Evolutionary conservation across 352 stramenopile genomes (phyloP).

Genomic region (Nothophytophthora sp.): DNA sequence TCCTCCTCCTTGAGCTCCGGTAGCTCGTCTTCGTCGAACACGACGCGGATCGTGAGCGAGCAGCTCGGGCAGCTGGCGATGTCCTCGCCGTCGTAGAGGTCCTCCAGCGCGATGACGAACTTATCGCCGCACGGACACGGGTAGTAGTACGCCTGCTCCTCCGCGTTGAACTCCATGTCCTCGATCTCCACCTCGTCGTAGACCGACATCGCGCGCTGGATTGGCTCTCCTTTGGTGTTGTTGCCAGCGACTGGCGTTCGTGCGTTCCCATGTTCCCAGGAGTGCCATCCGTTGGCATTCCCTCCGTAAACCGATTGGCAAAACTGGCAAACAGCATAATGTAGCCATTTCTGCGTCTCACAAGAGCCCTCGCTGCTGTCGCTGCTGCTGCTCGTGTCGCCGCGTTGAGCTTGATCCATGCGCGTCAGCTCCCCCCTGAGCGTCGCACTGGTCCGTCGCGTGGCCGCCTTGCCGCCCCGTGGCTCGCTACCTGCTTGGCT

Average conservation of each 20-base stretch:
- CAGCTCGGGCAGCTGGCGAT: constrained; percentile 97
- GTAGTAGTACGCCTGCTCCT: constrained; percentile 96
- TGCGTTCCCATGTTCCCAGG: background rate
- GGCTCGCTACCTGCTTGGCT: no score
- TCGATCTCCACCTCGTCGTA: constrained; percentile 99
- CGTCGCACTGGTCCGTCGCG: no score
- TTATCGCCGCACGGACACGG: constrained; percentile 97
- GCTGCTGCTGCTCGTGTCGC: no score
- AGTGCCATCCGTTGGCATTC: background rate
- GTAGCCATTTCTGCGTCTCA: constrained; percentile 8
- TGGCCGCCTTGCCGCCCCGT: no score
- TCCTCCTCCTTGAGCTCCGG: constrained; percentile 69
- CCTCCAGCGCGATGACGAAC: constrained; percentile 88
- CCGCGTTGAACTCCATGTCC: constrained; percentile 97
- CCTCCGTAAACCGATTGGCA: constrained; percentile 20
- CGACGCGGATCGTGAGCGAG: constrained; percentile 95
- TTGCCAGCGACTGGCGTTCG: constrained; percentile 1
- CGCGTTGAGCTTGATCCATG: no score
- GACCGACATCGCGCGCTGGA: constrained; percentile 68
- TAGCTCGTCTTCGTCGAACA: constrained; percentile 93
- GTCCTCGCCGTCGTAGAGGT: constrained; percentile 95
- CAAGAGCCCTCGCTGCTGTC: no score
- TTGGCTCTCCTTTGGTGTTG: background rate
- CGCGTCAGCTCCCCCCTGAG: no score
- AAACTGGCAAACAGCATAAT: background rate